These are phyloP conservation scores for Chytriomyces confervae DNA, from an alignment of 192 early-diverging fungal genomes.

Conservation along the genomic window DNA sequence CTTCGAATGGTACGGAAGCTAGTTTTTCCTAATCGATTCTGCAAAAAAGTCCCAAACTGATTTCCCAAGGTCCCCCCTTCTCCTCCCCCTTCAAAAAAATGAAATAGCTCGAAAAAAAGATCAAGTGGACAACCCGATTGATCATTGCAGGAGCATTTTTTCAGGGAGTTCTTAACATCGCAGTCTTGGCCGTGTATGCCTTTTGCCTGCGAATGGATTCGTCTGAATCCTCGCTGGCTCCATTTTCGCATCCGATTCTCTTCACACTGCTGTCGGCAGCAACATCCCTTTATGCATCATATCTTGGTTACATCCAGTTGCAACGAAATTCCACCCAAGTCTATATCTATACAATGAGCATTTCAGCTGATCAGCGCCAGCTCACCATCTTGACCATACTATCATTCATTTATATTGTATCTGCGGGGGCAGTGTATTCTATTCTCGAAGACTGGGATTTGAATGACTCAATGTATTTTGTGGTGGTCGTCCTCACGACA, in stretches of 20 bases:
- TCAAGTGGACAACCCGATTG: slow-evolving; percentile 58
- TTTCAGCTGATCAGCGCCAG: slow-evolving; percentile 52
- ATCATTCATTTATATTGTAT: slow-evolving; percentile 42
- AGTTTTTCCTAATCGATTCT: too few species aligned
- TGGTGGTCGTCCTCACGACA: slow-evolving; percentile 45
- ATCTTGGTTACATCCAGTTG: slow-evolving; percentile 38
- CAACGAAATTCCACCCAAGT: slow-evolving; percentile 37
- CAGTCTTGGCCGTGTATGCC: slow-evolving; percentile 8
- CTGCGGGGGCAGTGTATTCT: slow-evolving; percentile 39
- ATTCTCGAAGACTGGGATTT: slow-evolving; percentile 56
- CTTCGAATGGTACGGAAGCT: slow-evolving; percentile 45
- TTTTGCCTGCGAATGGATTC: background rate
- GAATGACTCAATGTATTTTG: slow-evolving; percentile 53
- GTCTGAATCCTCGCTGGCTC: background rate
- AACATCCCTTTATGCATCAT: slow-evolving; percentile 42
- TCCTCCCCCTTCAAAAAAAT: background rate
- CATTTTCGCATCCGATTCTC: slow-evolving; percentile 45
- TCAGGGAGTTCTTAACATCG: slow-evolving; percentile 41
- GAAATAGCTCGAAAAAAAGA: slow-evolving; percentile 52
- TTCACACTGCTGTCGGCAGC: slow-evolving; percentile 40
- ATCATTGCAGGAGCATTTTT: slow-evolving; percentile 41
- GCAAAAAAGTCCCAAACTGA: too few species aligned
- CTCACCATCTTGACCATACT: slow-evolving; percentile 51
- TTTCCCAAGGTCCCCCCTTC: slow-evolving; percentile 19
- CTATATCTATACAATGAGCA: slow-evolving; percentile 49